Evolutionary conservation across 2,329 filamentous ascomycete genomes (phyloP).

Genomic region (Fusarium heterosporum): DNA sequence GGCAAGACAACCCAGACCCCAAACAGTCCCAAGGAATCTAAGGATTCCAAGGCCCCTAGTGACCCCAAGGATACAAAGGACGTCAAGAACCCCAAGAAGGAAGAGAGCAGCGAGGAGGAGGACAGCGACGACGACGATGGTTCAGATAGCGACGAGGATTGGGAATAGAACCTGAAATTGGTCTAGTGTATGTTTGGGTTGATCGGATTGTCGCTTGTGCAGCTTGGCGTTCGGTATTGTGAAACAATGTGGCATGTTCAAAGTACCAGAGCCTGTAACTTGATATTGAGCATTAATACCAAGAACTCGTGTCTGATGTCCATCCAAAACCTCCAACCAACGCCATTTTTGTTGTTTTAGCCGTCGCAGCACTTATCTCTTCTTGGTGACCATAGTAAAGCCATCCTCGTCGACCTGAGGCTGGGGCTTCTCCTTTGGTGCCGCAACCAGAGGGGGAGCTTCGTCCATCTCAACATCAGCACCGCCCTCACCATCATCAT

Average conservation of each 20-base stretch:
- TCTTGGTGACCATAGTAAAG: slow-evolving; percentile 79
- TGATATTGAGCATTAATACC: slow-evolving; percentile 48
- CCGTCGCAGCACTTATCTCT: slow-evolving; percentile 54
- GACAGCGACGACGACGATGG: slow-evolving; percentile 25
- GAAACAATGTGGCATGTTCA: slow-evolving; percentile 34
- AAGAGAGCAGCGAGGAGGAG: slow-evolving; percentile 22
- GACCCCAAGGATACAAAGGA: not conserved
- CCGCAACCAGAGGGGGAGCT: slow-evolving; percentile 70
- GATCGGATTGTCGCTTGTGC: slow-evolving; percentile 40
- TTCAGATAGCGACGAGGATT: slow-evolving; percentile 71
- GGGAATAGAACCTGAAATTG: slow-evolving; percentile 67
- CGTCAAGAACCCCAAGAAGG: slow-evolving; percentile 17
- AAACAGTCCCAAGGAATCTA: slow-evolving; percentile 72
- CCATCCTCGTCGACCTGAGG: slow-evolving; percentile 85
- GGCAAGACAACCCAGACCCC: slow-evolving; percentile 83
- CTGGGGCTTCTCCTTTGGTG: slow-evolving; percentile 70
- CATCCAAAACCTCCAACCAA: not conserved
- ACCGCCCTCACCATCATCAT: slow-evolving; percentile 67
- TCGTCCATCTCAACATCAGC: slow-evolving; percentile 76
- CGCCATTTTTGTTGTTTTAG: slow-evolving; percentile 12
- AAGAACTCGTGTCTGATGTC: slow-evolving; percentile 35
- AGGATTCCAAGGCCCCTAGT: slow-evolving; percentile 50
- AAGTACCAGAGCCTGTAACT: slow-evolving; percentile 36
- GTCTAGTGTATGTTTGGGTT: slow-evolving; percentile 25
- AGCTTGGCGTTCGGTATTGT: slow-evolving; percentile 51